These are phyloP conservation scores for Nicotiana undulata DNA, from an alignment of 257 asterid genomes.

Conservation along the genomic window DNA sequence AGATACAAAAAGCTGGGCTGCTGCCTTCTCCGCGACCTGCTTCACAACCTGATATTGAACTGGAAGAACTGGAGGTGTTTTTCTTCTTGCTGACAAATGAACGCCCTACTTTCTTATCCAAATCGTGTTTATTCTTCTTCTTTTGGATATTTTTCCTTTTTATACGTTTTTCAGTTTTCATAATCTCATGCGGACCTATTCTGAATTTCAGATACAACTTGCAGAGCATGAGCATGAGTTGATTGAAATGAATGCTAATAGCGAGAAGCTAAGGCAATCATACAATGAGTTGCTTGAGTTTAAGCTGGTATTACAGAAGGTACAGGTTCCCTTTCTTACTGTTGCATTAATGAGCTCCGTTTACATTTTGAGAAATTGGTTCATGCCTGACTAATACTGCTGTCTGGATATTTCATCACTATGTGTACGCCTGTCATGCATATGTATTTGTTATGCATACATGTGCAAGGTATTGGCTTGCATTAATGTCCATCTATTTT, in stretches of 20 bases:
- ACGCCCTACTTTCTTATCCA: background rate
- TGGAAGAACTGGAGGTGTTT: conserved; percentile 88
- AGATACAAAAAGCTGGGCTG: conserved; percentile 83
- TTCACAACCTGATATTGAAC: conserved; percentile 77
- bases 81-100: conserved; percentile 4
- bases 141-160: background rate
- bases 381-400: background rate
- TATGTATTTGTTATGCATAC: background rate
- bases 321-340: conserved; percentile 16
- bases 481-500: background rate
- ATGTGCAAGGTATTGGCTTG: background rate
- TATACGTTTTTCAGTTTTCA: background rate
- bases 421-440: background rate
- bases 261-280: conserved; percentile 75
- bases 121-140: background rate
- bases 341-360: background rate
- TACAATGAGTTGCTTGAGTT: conserved; percentile 95
- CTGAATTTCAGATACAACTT: conserved; percentile 53
- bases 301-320: conserved; percentile 96
- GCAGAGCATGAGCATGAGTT: conserved; percentile 94
- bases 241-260: conserved; percentile 84
- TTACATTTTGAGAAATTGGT: background rate
- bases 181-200: background rate
- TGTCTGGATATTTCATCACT: background rate
- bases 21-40: conserved; percentile 53